phyloP scores from a whole-genome alignment of 83 land plant genomes.

The Thuja plicata region DNA sequence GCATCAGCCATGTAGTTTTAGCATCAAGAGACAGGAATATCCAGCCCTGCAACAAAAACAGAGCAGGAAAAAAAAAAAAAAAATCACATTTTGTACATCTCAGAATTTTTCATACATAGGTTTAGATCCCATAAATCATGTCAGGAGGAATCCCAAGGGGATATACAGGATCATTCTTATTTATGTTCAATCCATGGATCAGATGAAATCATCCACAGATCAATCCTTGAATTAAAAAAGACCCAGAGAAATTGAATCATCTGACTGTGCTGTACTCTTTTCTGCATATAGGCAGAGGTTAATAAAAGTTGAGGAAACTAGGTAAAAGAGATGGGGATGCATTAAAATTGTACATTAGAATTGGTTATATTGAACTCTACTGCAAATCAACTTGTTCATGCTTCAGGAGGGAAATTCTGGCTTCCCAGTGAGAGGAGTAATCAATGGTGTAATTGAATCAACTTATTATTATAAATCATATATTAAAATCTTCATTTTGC shows the following conservation, averaged over 20 bases:
- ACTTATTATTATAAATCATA: not conserved
- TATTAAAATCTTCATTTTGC: not conserved
- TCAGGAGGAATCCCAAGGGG: no score
- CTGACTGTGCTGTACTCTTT: not conserved
- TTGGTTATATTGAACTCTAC: no score
- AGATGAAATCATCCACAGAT: not conserved
- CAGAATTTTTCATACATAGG: not conserved
- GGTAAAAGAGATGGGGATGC: not conserved
- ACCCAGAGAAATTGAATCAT: not conserved
- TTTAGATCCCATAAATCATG: not conserved
- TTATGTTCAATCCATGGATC: not conserved
- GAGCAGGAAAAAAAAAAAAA: not conserved
- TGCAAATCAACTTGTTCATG: not conserved
- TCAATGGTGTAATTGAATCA: not conserved
- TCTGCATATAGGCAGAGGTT: not conserved
- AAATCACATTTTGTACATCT: not conserved
- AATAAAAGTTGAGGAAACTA: not conserved
- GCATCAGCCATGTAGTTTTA: not conserved
- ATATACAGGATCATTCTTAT: not conserved
- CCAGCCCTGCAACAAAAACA: slow-evolving; percentile 10
- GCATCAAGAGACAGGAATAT: not conserved
- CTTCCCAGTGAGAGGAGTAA: slow-evolving; percentile 6
- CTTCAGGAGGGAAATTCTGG: slow-evolving; percentile 13
- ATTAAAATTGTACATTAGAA: not conserved
- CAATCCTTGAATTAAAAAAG: not conserved